Base-by-base conservation (phyloP, 2,329 filamentous ascomycete species). In the Fusarium nisikadoi region DNA sequence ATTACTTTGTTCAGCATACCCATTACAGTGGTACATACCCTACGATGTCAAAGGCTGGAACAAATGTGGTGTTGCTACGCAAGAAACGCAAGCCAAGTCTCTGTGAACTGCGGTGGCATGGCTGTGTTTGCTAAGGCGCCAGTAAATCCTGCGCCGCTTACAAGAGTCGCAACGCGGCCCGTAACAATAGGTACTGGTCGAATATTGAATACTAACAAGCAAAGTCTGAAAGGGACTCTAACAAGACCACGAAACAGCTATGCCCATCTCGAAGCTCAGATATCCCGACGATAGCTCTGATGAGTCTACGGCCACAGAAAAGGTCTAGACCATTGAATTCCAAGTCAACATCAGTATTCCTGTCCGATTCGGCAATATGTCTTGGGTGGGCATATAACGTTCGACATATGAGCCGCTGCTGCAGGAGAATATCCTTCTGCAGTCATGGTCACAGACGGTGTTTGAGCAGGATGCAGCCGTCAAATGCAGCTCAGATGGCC, bases 251-350 rank as follows among this genome's bases (percentile, higher is more conserved):
- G 33, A 39, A 39, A 39, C 12, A 13, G 19, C 16, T 12, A 36
- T 27, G 13, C 33, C 23, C 19, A 38, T 27, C 13, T 38, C 49
- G 31, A 39, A 19, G 25, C 19, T 38, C 49, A 53, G 23, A 39
- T 61, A 58, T 72, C 47, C 70, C 53, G 56, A 54, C 38, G 39
- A 43, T 53, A 43, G 53, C 39, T 58, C 52, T 53, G 62, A 47
- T 42, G 53, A 54, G 45, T 38, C 55, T 46, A 27, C 17, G 14
- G 14, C 47, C 41, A 54, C 55, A 55, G 47, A 54, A 43, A 47
- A 46, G 65, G 74, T 75, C 75, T 72, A 70, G 75, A 75, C 70
- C 75, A 42, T 74, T 41, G 42, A 62, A 60, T 67, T 65, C 60
- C 59, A 61, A 54, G 66, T 58, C 62, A 54, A 68, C 62, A 76